Percentiles rank a stretch among this genome's conserved stretches.
Evolutionary conservation across 257 asterid genomes (phyloP).

Genomic region (Rubia yunnanensis): DNA sequence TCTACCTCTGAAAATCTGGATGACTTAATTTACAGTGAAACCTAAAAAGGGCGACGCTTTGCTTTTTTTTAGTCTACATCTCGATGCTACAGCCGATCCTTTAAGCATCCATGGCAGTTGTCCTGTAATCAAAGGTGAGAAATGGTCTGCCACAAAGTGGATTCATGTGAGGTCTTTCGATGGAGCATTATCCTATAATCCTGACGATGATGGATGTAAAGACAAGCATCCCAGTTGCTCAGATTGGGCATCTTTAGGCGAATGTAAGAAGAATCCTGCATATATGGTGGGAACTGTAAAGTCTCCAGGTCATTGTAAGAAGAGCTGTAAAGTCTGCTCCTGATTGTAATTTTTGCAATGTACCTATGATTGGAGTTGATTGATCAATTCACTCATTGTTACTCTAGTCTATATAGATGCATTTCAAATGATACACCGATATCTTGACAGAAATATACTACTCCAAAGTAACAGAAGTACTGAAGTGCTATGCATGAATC

Average conservation of each 20-base stretch:
- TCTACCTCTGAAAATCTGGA: slow-evolving; percentile 4
- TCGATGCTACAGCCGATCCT: slow-evolving; percentile 60
- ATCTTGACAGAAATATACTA: no score
- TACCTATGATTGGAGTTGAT: no score
- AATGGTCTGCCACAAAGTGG: slow-evolving; percentile 96
- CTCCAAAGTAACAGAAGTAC: no score
- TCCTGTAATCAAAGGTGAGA: slow-evolving; percentile 81
- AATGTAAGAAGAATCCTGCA: not conserved
- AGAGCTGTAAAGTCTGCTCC: not conserved
- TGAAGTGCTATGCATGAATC: no score
- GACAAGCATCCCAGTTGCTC: not conserved
- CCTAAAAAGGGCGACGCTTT: slow-evolving; percentile 72
- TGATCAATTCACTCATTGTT: not conserved
- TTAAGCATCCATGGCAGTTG: slow-evolving; percentile 88
- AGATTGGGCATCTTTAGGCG: not conserved
- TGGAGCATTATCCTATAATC: not conserved
- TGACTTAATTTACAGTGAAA: no score
- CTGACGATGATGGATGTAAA: not conserved
- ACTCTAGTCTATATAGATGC: no score
- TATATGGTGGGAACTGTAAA: not conserved
- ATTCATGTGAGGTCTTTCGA: slow-evolving; percentile 72
- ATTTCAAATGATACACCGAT: no score
- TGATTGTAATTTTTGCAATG: no score
- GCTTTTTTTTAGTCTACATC: slow-evolving; percentile 83
- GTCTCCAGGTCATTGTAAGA: not conserved